A percentile compares a stretch with the other conserved stretches of the same genome.
These are phyloP conservation scores for Boletus tomentosulus DNA, from an alignment of 768 basidiomycete genomes.

Conservation along the genomic window DNA sequence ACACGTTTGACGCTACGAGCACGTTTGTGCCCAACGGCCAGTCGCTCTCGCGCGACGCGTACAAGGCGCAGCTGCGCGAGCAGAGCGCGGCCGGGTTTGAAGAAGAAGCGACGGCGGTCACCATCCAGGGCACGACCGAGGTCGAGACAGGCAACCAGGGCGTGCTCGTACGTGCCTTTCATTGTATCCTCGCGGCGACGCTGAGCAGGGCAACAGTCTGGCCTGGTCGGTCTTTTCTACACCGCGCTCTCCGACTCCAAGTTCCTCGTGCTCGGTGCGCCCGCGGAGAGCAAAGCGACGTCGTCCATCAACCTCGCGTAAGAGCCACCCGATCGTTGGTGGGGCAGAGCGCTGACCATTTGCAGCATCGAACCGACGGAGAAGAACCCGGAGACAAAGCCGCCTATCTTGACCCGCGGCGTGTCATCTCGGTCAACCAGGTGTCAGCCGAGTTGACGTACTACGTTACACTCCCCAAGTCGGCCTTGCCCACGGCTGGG, in stretches of 20 bases:
- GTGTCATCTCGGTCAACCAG: slow-evolving; percentile 31
- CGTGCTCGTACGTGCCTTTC: slow-evolving; percentile 17
- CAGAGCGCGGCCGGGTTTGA: slow-evolving; percentile 21
- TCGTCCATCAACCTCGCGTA: slow-evolving; percentile 41
- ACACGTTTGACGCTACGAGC: slow-evolving; percentile 35
- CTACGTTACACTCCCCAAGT: slow-evolving; percentile 22
- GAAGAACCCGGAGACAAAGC: slow-evolving; percentile 14
- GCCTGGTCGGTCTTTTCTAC: slow-evolving; percentile 37
- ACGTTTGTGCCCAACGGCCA: slow-evolving; percentile 41
- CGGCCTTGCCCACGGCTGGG: slow-evolving; percentile 14
- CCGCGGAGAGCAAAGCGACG: slow-evolving; percentile 26
- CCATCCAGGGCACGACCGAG: slow-evolving; percentile 24
- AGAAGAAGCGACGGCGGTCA: slow-evolving; percentile 18
- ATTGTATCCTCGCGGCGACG: background rate
- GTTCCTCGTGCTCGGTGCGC: slow-evolving; percentile 32
- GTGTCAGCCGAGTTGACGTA: slow-evolving; percentile 25
- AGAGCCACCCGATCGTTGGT: slow-evolving; percentile 1
- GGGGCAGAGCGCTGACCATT: background rate
- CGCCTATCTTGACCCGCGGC: slow-evolving; percentile 30
- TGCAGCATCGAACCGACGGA: slow-evolving; percentile 30
- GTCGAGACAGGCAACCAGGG: slow-evolving; percentile 24
- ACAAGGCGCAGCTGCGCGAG: slow-evolving; percentile 34
- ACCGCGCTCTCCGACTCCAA: slow-evolving; percentile 33
- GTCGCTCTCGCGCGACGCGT: slow-evolving; percentile 35
- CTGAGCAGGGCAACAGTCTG: slow-evolving; percentile 13